Percentiles rank a stretch among this genome's conserved stretches.
Evolutionary conservation across 2,329 filamentous ascomycete genomes (phyloP).

Genomic region (Pseudodiploospora longispora): DNA sequence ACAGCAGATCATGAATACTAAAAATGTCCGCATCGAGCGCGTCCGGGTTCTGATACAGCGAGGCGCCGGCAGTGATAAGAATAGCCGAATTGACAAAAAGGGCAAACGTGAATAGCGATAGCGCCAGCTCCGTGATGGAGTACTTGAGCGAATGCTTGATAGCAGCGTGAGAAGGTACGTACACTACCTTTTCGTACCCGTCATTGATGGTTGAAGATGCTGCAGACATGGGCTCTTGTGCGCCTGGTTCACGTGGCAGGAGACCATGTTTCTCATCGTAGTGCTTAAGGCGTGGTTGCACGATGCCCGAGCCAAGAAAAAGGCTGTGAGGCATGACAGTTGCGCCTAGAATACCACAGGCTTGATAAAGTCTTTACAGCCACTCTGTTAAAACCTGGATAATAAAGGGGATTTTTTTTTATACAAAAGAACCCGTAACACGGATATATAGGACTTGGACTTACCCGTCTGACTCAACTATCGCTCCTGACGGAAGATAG

Average conservation of each 20-base stretch:
- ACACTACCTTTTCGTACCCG: slow-evolving; percentile 45
- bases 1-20: slow-evolving; percentile 68
- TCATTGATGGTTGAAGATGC: slow-evolving; percentile 21
- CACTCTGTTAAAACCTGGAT: slow-evolving; percentile 11
- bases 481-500: slow-evolving; percentile 52
- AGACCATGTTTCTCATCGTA: slow-evolving; percentile 54
- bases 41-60: slow-evolving; percentile 55
- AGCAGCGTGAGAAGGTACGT: slow-evolving; percentile 63
- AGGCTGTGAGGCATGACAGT: slow-evolving; percentile 67
- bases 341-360: slow-evolving; percentile 69
- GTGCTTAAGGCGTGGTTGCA: slow-evolving; percentile 56
- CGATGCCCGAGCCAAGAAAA: slow-evolving; percentile 61
- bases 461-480: slow-evolving; percentile 49
- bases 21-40: slow-evolving; percentile 71
- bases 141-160: slow-evolving; percentile 67
- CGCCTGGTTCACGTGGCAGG: slow-evolving; percentile 21
- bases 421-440: not conserved
- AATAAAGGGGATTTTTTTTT: not conserved
- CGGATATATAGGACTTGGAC: slow-evolving; percentile 5
- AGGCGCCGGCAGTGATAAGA: slow-evolving; percentile 71
- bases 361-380: slow-evolving; percentile 45
- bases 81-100: slow-evolving; percentile 80
- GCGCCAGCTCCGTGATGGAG: slow-evolving; percentile 59
- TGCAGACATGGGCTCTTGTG: slow-evolving; percentile 17
- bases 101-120: slow-evolving; percentile 74